Evolutionary conservation across 2,329 filamentous ascomycete genomes (phyloP), one percentile per base, ranked within the genome.

Genomic region (Nothopassalora personata): DNA sequence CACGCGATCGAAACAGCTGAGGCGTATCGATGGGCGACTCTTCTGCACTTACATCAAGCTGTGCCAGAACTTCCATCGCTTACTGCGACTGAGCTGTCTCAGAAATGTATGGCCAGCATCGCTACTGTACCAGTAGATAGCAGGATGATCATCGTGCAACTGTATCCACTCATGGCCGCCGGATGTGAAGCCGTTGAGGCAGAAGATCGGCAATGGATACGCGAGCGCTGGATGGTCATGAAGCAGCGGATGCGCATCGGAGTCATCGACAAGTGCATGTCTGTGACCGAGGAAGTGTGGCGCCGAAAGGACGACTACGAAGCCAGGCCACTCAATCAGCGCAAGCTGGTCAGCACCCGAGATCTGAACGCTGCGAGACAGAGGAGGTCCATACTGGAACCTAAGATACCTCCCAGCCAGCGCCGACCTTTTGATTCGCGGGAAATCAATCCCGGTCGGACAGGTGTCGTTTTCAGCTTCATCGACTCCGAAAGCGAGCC

Each of bases 271-370:
- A 82, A 84, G 28, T 87, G 84, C 60, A 76, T 83, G 62, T 81
- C 86, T 48, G 83, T 89, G 6, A 81, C 85, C 23, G 80, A 81
- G 59, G 86, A 88, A 69, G 85, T 89, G 0, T 89, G 87, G 86
- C 72, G 72, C 30, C 80, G 86, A 11, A 79, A 85, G 33, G 86
- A 89, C 67, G 75, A 72, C 4, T 79, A 79, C 63, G 77, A 76
- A 57, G 68, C 67, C n/a, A 67, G 66, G 51, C 67, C 68, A 5
- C 56, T 64, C 27, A 61, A 60, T 53, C 68, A 67, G 28, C 77
- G 66, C 50, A 69, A 60, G 53, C 49, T 73, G 4, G 66, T 71
- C 28, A 66, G 77, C 47, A 78, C 75, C 43, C 68, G 73, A 11
- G 70, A 72, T 51, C 67, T 71, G 53, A 64, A 71, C 47, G 61